Conservation (phyloP, 2,329 filamentous ascomycete species). For the Leptodontidium sp. region DNA sequence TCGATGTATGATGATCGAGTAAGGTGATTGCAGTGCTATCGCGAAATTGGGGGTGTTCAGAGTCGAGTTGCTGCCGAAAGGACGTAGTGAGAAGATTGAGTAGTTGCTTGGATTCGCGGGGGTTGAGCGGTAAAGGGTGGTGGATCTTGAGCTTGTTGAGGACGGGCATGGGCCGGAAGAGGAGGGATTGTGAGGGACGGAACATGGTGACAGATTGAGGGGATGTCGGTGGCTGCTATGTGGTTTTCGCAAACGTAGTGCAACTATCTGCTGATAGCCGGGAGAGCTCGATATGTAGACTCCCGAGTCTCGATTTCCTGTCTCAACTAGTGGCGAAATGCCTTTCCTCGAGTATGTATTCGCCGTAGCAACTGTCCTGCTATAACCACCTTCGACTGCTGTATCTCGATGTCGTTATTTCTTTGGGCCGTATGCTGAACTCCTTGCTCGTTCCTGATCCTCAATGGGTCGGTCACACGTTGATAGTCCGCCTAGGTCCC, state of each 20-base stretch:
- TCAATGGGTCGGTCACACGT: background rate
- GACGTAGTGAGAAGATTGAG: constrained; percentile 67
- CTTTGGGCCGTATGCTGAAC: background rate
- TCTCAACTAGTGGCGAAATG: background rate
- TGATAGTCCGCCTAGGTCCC: background rate
- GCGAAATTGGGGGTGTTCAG: constrained; percentile 53
- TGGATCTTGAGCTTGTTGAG: constrained; percentile 56
- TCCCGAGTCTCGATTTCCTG: background rate
- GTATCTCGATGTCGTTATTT: no score
- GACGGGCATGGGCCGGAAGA: constrained; percentile 57
- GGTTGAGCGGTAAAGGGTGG: constrained; percentile 58
- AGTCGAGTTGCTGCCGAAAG: constrained; percentile 69
- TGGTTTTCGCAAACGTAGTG: background rate
- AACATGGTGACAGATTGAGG: constrained; percentile 49
- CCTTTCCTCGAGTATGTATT: background rate
- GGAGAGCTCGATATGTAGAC: background rate
- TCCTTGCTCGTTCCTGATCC: background rate
- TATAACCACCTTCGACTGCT: no score
- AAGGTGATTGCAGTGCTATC: background rate
- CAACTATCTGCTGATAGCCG: background rate
- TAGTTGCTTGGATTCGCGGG: constrained; percentile 65
- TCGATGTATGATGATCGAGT: constrained; percentile 14
- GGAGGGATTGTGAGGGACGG: constrained; percentile 57
- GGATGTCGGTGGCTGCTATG: background rate
- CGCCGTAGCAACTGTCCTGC: no score